These are phyloP conservation scores for Eimeria maxima DNA, from an alignment of 169 alveolate genomes.

Conservation along the genomic window DNA sequence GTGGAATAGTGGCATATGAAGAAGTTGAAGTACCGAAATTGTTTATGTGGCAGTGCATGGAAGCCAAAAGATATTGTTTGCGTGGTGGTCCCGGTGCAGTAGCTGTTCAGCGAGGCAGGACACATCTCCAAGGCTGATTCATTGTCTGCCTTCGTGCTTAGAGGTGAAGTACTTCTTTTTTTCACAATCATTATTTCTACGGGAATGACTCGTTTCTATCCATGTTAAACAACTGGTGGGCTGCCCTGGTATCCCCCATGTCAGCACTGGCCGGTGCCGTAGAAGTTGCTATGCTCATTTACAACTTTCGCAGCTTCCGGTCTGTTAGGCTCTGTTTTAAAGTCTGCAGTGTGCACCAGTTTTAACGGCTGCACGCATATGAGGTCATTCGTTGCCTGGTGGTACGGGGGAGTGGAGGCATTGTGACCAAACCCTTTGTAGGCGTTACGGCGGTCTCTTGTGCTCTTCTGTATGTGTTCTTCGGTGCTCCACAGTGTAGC, in stretches of 20 bases:
- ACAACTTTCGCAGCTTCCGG: neutral
- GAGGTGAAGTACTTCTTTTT: neutral
- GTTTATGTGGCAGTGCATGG: neutral
- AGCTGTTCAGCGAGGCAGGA: constrained; percentile 4
- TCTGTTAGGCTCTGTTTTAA: neutral
- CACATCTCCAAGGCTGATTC: neutral
- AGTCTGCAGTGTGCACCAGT: neutral
- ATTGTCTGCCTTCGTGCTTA: neutral
- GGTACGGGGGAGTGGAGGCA: neutral
- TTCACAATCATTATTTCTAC: neutral
- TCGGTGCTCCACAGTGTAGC: neutral
- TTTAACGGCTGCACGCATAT: neutral
- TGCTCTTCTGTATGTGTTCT: neutral
- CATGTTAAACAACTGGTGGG: neutral
- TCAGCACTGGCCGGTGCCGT: neutral
- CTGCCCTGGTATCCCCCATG: neutral
- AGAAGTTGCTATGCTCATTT: neutral
- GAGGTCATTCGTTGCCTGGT: neutral
- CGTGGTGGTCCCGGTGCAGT: neutral
- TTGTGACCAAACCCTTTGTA: neutral
- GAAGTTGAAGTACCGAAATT: neutral
- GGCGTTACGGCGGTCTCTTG: neutral
- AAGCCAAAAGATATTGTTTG: neutral
- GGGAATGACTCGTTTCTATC: neutral
- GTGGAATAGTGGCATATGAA: neutral